Evolutionary conservation across 768 basidiomycete genomes (phyloP), one percentile per base, ranked within the genome.

Genomic region (Russula olivacea): DNA sequence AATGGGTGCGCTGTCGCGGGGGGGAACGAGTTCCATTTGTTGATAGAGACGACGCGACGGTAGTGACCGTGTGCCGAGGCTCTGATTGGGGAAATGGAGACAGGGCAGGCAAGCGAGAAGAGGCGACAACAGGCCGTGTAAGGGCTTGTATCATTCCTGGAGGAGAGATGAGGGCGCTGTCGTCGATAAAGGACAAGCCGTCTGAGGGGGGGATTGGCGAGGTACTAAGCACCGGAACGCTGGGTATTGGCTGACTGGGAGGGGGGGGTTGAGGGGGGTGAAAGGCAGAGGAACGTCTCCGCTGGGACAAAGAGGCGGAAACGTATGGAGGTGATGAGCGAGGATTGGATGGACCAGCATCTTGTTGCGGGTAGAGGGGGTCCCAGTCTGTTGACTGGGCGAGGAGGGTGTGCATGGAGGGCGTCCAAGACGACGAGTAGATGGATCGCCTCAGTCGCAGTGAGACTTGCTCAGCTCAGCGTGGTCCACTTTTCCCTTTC

Each of bases 191-290:
- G 19, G 61, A 53, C 55, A 60, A 40, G 11, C 59, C 28, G 48
- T 63, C 58, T 36, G 43, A 72, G 67, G 70, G 57, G 66, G 74
- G 55, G 71, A 69, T 67, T 66, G 67, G 64, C 68, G 59, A 70
- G 74, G 69, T 58, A 56, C 61, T 61, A 34, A 73, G 67, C 19
- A 72, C 67, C 45, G 89, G 89, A 40, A 89, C 69, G 68, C 77
- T 84, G 55, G 89, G 89, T 62, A 91, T 90, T 54, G 89, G 89
- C 68, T 84, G 81, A 69, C 77, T 83, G 23, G 89, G 89, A 48
- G 89, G 89, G 21, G 89, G 89, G 3, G 76, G 84, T 43, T 85
- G 81, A 7, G 88, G 87, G 50, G 86, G 76, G 69, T 83, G 80
- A 14, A 83, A 80, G 60, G 81, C 85, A 58, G 85, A 83, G 28